Evolutionary conservation across 345 rosid genomes (phyloP).

Genomic region (Melaleuca quinquenervia): DNA sequence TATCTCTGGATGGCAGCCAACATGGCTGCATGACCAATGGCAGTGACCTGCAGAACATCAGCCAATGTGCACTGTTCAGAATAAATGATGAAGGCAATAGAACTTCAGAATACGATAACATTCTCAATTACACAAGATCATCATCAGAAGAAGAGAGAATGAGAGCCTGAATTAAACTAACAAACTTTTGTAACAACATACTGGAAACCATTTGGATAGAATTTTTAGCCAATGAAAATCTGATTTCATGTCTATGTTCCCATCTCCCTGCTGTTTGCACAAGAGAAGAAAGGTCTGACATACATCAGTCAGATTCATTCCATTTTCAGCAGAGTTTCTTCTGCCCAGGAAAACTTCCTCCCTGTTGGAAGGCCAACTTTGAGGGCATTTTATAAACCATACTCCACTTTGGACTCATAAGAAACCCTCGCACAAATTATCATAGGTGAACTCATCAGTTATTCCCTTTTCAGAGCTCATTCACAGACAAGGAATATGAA

Average conservation of each 20-base stretch:
- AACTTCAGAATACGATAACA: background rate
- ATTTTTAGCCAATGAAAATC: background rate
- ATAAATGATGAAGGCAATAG: background rate
- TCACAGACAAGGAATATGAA: background rate
- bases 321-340: background rate
- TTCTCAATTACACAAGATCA: background rate
- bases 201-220: background rate
- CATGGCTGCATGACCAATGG: slow-evolving; percentile 96
- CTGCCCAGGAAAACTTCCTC: background rate
- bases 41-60: slow-evolving; percentile 58
- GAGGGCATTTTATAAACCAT: background rate
- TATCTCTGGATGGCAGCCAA: slow-evolving; percentile 95
- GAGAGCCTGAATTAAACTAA: background rate
- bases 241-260: background rate
- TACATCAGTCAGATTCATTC: background rate
- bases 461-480: background rate
- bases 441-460: background rate
- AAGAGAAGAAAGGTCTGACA: background rate
- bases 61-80: background rate
- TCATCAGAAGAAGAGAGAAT: background rate
- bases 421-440: background rate
- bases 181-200: background rate
- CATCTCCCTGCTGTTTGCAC: background rate
- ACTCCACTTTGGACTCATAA: background rate
- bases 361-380: background rate